Conservation (phyloP, 75 land plant genomes). For the Sequoia sempervirens region DNA sequence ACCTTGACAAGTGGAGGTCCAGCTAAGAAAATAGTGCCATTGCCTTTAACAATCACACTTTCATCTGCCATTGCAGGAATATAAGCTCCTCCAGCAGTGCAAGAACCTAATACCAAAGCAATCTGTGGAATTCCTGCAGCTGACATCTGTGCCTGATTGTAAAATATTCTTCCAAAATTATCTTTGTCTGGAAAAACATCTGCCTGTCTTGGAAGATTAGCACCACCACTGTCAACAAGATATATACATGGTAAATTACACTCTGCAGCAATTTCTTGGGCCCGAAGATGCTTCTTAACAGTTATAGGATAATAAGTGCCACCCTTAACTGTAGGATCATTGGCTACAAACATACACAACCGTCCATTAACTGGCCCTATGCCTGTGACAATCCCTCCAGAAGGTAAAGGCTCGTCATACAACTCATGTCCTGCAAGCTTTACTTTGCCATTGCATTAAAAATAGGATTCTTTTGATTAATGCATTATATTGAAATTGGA, state of each 20-base stretch:
- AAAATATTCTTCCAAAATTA: slow-evolving; percentile 95
- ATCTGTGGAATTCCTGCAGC: slow-evolving; percentile 90
- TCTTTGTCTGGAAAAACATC: slow-evolving; percentile 96
- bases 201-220: slow-evolving; percentile 96
- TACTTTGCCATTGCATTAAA: slow-evolving; percentile 2
- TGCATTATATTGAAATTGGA: background rate
- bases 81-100: slow-evolving; percentile 99
- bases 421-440: slow-evolving; percentile 97
- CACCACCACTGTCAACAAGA: slow-evolving; percentile 99
- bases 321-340: slow-evolving; percentile 96
- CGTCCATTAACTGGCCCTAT: slow-evolving; percentile 85
- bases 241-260: slow-evolving; percentile 90
- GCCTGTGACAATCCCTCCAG: slow-evolving; percentile 95
- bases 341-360: slow-evolving; percentile 93
- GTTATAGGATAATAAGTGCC: slow-evolving; percentile 99
- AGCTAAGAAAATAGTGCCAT: slow-evolving; percentile 98
- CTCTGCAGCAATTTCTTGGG: slow-evolving; percentile 92
- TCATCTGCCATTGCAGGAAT: slow-evolving; percentile 99
- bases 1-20: slow-evolving; percentile 99
- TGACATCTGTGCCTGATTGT: slow-evolving; percentile 95
- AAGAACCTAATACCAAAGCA: slow-evolving; percentile 92
- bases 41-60: slow-evolving; percentile 97
- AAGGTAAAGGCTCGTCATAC: slow-evolving; percentile 77
- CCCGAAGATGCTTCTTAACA: slow-evolving; percentile 93
- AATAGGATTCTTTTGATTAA: background rate